phyloP scores from a whole-genome alignment of 441 rosid genomes.

The Gossypium davidsonii region DNA sequence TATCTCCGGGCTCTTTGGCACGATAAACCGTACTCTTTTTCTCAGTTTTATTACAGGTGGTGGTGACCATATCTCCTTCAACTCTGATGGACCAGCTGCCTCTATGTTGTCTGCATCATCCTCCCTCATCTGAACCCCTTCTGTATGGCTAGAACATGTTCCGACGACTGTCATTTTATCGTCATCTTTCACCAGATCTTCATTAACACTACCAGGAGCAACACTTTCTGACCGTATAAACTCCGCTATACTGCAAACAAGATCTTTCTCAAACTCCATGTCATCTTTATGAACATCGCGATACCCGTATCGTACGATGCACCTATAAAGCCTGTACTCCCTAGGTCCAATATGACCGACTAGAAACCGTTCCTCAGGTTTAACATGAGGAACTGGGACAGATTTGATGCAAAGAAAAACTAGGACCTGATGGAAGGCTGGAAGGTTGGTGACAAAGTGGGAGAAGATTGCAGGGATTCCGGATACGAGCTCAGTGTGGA shows the following conservation, averaged over 20 bases:
- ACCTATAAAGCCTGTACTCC: conserved; percentile 67
- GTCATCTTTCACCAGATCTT: conserved; percentile 33
- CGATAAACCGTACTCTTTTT: conserved; percentile 67
- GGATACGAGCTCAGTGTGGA: conserved; percentile 82
- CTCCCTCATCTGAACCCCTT: conserved; percentile 53
- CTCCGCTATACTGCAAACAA: conserved; percentile 82
- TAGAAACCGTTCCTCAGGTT: conserved; percentile 74
- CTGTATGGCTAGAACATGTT: conserved; percentile 52
- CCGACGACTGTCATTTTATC: conserved; percentile 82
- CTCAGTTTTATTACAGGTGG: conserved; percentile 24
- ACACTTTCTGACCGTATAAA: conserved; percentile 50
- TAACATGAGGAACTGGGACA: conserved; percentile 85
- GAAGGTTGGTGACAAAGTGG: conserved; percentile 91
- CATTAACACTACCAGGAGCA: conserved; percentile 7
- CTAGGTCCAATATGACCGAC: conserved; percentile 74
- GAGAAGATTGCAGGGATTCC: conserved; percentile 95
- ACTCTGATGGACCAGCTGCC: conserved; percentile 51
- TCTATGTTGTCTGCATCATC: conserved; percentile 34
- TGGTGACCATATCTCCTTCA: conserved; percentile 56
- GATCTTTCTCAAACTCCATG: conserved; percentile 81
- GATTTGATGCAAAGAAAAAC: conserved; percentile 89
- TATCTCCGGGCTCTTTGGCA: conserved; percentile 74
- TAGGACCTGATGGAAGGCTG: conserved; percentile 88
- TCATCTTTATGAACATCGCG: conserved; percentile 85
- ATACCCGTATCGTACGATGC: conserved; percentile 87